Base-by-base conservation (phyloP, 192 early-diverging fungal species). In the Powellomyces hirtus region DNA sequence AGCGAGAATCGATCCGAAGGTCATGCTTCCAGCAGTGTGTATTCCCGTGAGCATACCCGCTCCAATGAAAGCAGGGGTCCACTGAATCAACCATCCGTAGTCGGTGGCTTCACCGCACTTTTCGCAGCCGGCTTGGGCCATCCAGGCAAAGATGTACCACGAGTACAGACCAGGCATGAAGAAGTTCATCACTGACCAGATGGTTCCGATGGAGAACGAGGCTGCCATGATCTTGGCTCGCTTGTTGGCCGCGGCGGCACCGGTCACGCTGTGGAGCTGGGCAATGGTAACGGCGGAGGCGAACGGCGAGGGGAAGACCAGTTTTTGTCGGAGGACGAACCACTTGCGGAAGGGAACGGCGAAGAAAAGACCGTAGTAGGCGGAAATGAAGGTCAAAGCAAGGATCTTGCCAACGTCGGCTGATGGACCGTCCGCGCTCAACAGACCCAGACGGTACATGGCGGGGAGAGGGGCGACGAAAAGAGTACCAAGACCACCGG, bases 321-420 rank as follows among this genome's bases (percentile, higher is more conserved):
- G 83, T 72, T 95, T 92, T 63, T 93, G 90, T 31, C 82, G 70
- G 35, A 95, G 79, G 62, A 95, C 89, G 16, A 89, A 90, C 50
- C 92, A 89, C 52, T 78, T 84, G 40, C 93, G 65, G 27, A 67
- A 53, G 31, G 65, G 65, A 34, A 67, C 38, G 55, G 65, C 53
- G 80, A 94, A 93, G 76, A 94, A 94, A 2, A 95, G 88, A n/a
- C 93, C 93, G 80, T 91, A 95, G 73, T 91, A 92, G 16, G 92
- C 88, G 58, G 59, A 76, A 4, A 84, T 90, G 34, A 94, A 53
- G 20, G 88, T 87, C 89, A 90, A 93, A 0, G 90, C 71, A 36
- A 92, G 80, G 38, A 94, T 73, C 22, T 68, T 61, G 85, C 74
- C 77, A 27, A 79, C 56, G 61, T 89, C 86, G 27, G 83, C 34